These are phyloP conservation scores for Trichoderma koningii DNA, from an alignment of 2,329 filamentous ascomycete genomes.

Conservation along the genomic window DNA sequence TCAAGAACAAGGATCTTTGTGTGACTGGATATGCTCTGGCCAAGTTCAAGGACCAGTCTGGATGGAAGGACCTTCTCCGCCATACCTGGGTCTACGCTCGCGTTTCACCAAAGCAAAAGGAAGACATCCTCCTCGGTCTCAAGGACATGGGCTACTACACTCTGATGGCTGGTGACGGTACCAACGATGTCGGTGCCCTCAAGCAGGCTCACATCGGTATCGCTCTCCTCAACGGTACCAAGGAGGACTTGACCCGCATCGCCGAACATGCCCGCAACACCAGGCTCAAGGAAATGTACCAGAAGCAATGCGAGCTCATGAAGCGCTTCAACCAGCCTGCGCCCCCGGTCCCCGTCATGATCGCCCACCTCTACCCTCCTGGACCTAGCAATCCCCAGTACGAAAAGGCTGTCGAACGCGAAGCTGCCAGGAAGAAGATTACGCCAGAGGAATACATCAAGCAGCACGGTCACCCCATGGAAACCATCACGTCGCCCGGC, in stretches of 20 bases:
- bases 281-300: conserved; percentile 98
- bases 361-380: conserved; percentile 92
- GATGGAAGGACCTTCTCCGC: conserved; percentile 75
- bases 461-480: conserved; percentile 54
- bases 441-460: conserved; percentile 60
- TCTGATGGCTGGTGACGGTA: conserved; percentile 97
- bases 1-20: conserved; percentile 87
- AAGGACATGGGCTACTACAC: conserved; percentile 98
- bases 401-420: conserved; percentile 84
- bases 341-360: conserved; percentile 88
- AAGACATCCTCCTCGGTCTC: conserved; percentile 93
- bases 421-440: conserved; percentile 76
- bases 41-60: conserved; percentile 81
- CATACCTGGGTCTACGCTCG: conserved; percentile 97
- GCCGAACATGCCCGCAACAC: conserved; percentile 90
- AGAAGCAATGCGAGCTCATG: conserved; percentile 93
- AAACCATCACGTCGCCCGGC: conserved; percentile 67
- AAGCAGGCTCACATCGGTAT: conserved; percentile 98
- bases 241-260: conserved; percentile 87
- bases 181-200: conserved; percentile 94
- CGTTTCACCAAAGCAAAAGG: conserved; percentile 98
- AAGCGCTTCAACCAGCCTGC: conserved; percentile 89
- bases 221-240: conserved; percentile 90
- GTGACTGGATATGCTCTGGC: conserved; percentile 91
- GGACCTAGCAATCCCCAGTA: conserved; percentile 93